Base-by-base conservation (phyloP, 1,284 basidiomycete genomes). In the Fistulinella cinereoalba region DNA sequence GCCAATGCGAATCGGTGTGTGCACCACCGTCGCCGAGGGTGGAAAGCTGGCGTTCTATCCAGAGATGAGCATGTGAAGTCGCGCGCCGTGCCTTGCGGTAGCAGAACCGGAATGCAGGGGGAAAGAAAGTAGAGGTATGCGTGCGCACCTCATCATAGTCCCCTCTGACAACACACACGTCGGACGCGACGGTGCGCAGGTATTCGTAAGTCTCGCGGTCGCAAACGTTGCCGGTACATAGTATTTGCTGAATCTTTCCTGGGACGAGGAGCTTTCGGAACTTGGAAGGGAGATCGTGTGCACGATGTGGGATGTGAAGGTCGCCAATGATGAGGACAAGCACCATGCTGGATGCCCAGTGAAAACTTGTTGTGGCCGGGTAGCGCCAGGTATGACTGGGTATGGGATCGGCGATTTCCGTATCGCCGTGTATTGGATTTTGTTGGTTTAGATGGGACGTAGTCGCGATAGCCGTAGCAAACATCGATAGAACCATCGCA, bases 161-260 rank as follows among this genome's bases (percentile, higher is more conserved):
- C 3, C 97, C 96, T 56, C 85, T 78, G 5, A 97, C 96, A 33
- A 94, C 86, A 58, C 92, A 81, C 6, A 99, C 89, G 61, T 98
- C 97, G 9, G 89, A 85, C n/a, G 92, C 88, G 19, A 99, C 89
- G n/a, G 91, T 93, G 47, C 92, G 77, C n/a, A 99, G 76, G 71
- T 97, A 99, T 61, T 98, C 96, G 62, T 89, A 93, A 11, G 96
- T 99, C 71, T 97, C 96, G 59, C 88, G 86, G 72, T 99, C 97
- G 67, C 93, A 97, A 12, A 98, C 87, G 65, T 99, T 99, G 40
- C 96, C 97, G 0, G 96, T 99, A 66, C 94, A 97, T 27, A 99
- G 79, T 53, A 99, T 97, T 70, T 99, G 96, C 55, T 96, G 92
- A 33, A 99, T 99, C 72, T 99, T 99, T 29, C 97, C 96, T 10